These are phyloP conservation scores for Pelagomonas calceolata DNA, from an alignment of 108 stramenopile species.

Conservation along the genomic window DNA sequence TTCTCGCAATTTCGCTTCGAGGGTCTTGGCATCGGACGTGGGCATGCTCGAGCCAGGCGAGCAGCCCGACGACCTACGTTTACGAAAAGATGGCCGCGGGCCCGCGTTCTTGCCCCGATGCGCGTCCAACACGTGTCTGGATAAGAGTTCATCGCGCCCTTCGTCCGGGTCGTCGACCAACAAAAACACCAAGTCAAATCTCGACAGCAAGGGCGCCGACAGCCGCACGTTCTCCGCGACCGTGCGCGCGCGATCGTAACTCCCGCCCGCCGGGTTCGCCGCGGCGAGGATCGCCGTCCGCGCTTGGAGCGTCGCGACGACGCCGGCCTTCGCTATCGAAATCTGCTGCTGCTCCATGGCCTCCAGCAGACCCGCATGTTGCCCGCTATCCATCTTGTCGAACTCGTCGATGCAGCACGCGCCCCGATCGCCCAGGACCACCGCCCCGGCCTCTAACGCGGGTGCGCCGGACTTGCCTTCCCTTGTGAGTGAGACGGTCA, in stretches of 20 bases:
- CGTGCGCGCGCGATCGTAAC: conserved; percentile 77
- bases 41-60: neutral
- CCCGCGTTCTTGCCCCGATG: conserved; percentile 30
- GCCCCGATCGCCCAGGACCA: conserved; percentile 88
- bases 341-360: conserved; percentile 99
- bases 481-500: conserved; percentile 40
- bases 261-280: conserved; percentile 92
- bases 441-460: conserved; percentile 89
- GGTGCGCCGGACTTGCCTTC: conserved; percentile 42
- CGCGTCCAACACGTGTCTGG: conserved; percentile 78
- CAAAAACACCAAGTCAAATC: conserved; percentile 95
- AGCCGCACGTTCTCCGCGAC: conserved; percentile 87
- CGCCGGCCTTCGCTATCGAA: conserved; percentile 92
- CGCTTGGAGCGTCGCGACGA: conserved; percentile 58
- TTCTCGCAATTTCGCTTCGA: neutral
- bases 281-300: conserved; percentile 61
- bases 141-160: conserved; percentile 74
- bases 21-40: neutral
- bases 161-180: conserved; percentile 78
- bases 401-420: conserved; percentile 97
- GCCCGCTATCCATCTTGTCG: conserved; percentile 68
- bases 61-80: neutral
- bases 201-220: conserved; percentile 80
- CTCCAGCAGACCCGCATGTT: conserved; percentile 66
- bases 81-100: neutral